Conservation (phyloP, 306 rosid genomes). For the Adenanthera pavonina region DNA sequence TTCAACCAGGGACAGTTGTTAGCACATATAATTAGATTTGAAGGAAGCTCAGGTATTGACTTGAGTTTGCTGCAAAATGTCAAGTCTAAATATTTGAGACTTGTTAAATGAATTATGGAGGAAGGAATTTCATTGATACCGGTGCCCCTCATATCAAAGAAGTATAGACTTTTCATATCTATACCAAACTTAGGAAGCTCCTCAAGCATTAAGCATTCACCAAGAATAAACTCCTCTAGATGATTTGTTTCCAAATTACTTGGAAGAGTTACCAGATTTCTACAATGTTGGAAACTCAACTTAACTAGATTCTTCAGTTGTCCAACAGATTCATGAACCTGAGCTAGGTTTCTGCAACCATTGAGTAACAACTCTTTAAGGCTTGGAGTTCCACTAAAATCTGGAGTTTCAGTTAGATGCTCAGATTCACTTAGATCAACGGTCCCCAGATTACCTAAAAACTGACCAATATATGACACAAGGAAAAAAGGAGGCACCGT, state of each 20-base stretch:
- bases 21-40: neutral
- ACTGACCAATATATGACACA: neutral
- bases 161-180: constrained; percentile 2
- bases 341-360: neutral
- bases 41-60: neutral
- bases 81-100: neutral
- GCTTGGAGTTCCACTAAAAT: neutral
- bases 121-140: neutral
- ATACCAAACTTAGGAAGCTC: neutral
- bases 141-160: neutral
- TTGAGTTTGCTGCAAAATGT: neutral
- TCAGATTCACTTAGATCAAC: neutral
- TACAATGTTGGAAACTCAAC: neutral
- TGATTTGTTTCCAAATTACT: constrained; percentile 4
- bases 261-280: neutral
- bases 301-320: neutral
- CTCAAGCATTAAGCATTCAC: neutral
- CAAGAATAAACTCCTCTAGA: neutral
- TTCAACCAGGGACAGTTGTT: neutral
- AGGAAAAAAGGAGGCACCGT: neutral
- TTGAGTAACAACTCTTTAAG: neutral
- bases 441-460: neutral
- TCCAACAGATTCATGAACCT: neutral
- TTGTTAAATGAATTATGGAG: neutral
- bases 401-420: neutral